Base-by-base conservation (phyloP, 768 basidiomycete species). In the Clitopilus passeckerianus region DNA sequence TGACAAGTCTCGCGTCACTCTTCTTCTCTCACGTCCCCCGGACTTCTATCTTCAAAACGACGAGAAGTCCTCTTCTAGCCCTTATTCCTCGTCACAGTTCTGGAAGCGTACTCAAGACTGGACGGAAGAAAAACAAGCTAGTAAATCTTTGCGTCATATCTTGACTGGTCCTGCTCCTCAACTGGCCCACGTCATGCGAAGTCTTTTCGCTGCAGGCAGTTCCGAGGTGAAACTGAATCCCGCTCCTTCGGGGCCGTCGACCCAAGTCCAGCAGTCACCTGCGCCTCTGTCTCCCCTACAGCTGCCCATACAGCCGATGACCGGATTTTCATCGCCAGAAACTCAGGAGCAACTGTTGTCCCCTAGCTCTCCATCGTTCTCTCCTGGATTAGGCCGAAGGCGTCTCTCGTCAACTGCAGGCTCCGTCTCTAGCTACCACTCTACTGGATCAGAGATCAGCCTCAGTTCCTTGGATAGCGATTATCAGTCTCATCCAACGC, bases 101-200 rank as follows among this genome's bases (percentile, higher is more conserved):
- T 92, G 90, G 90, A 84, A 83, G 63, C 72, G 75, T 27, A 87
- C 86, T 66, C 72, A 77, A 8, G 90, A 92, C 67, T 92, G 90
- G 90, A 92, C 90, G 0, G 87, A 91, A 68, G 83, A 79, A 54
- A 78, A 78, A 52, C 89, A 91, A 66, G 90, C 88, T 2, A 82
- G 84, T 7, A 77, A 76, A 8, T 77, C 87, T 15, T 69, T 90
- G 58, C 81, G 80, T 50, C 90, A 92, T 65, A 78, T 83, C 53
- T 75, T 92, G 44, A 74, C 83, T 41, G 90, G 89, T 27, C 81
- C 86, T 24, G 80, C 84, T 1, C 76, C 78, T 24, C 86, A 89
- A 60, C 76, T 90, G 7, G 74, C 77, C 35, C 81, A 84, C 59
- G 73, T 88, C 53, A 71, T 87, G 24, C 77, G 77, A 60, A 80